phyloP scores from a whole-genome alignment of 495 filamentous ascomycete genomes.

The Penicillium samsonianum region DNA sequence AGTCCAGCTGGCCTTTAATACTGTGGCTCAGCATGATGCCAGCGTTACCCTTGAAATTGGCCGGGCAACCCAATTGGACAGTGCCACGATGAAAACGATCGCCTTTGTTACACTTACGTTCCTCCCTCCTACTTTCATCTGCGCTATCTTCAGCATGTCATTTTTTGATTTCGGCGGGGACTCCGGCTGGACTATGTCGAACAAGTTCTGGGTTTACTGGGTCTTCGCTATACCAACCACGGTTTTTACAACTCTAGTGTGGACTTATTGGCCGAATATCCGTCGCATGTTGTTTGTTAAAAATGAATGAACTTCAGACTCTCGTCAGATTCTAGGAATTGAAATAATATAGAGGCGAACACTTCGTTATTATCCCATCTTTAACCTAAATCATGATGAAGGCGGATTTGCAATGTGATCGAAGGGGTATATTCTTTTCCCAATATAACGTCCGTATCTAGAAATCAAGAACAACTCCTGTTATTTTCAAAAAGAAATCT shows the following conservation, averaged over 20 bases:
- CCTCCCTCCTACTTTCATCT: constrained; percentile 38
- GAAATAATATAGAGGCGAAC: no score
- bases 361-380: no score
- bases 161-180: constrained; percentile 29
- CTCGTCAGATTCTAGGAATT: no score
- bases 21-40: constrained; percentile 38
- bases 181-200: constrained; percentile 25
- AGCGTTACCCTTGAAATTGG: constrained; percentile 28
- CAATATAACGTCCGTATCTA: no score
- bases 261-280: constrained; percentile 11
- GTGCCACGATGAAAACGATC: constrained; percentile 9
- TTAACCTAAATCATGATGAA: no score
- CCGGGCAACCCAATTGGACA: constrained; percentile 8
- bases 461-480: no score
- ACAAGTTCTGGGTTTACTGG: constrained; percentile 37
- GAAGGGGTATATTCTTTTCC: no score
- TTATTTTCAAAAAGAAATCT: no score
- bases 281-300: neutral
- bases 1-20: constrained; percentile 37
- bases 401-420: no score
- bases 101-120: constrained; percentile 10
- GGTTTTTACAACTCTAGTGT: constrained; percentile 1
- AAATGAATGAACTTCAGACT: neutral
- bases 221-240: constrained; percentile 32
- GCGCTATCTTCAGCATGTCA: constrained; percentile 35